Evolutionary conservation across 1,284 basidiomycete species (phyloP), one percentile per base, ranked within the genome.

Genomic region (Boletus mariae): DNA sequence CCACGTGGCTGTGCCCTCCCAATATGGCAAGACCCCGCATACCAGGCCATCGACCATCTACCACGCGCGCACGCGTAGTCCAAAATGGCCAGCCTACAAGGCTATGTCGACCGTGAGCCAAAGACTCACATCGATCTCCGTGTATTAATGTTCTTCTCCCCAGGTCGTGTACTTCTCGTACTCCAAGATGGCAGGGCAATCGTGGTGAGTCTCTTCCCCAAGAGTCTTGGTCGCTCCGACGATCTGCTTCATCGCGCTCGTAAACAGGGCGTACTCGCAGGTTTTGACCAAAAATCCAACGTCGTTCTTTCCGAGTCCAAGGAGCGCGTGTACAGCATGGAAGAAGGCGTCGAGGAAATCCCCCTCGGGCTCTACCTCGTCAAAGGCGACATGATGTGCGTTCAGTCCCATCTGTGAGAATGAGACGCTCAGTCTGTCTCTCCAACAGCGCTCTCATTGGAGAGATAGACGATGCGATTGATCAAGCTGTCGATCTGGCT

Each of bases 321-420:
- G 65, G 94, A 98, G 70, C 84, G 94, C 60, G 87, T 96, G 34
- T 97, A 91, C 71, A 91, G 89, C 64, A 72, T 81, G 52, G 95
- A 99, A 15, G 90, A 91, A 65, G 90, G 90, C 23, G 94, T 98
- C 31, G 93, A 98, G 72, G 94, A 98, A 76, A 86, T 96, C 11
- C 90, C 93, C 0, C 76, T 99, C n/a, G 96, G 96, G 1, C 76
- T 99, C 45, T 99, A 99, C 72, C 85, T 99, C 60, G 90, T 99
- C 64, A 92, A 98, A 66, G 96, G 96, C 2, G 96, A 99, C 68
- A 95, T 96, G 79, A 94, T 97, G 96, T 98, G 58, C 66, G 84
- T 78, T 9, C n/a, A 2, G 5, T 37, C 17, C 23, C 34, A 15
- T 41, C 34, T 5, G 7, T 26, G 7, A 13, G 20, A 20, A 7